Percentiles rank a stretch among this genome's conserved stretches.
Evolutionary conservation across 1,139 yeast species (phyloP).

Genomic region (Pichia sp.): DNA sequence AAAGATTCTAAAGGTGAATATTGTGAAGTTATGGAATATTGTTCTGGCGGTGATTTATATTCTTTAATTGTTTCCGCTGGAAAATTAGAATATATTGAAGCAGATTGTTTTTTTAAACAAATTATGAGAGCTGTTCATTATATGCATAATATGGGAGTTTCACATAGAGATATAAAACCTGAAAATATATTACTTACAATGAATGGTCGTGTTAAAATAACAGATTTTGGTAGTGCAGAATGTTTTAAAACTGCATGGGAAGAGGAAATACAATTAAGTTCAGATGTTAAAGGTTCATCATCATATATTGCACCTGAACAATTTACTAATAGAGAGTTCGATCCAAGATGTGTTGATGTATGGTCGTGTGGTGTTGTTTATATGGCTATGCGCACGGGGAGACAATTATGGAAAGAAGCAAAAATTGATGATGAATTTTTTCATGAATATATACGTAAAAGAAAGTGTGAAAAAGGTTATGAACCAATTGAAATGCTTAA

Average conservation of each 20-base stretch:
- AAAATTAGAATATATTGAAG: slow-evolving; percentile 76
- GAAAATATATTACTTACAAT: slow-evolving; percentile 81
- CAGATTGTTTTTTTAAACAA: slow-evolving; percentile 94
- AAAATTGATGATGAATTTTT: slow-evolving; percentile 76
- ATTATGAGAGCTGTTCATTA: slow-evolving; percentile 84
- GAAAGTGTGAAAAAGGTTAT: slow-evolving; percentile 79
- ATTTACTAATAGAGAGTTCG: slow-evolving; percentile 67
- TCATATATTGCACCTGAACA: slow-evolving; percentile 98
- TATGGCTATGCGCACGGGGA: slow-evolving; percentile 97
- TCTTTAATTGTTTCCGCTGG: slow-evolving; percentile 81
- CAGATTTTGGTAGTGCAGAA: slow-evolving; percentile 95
- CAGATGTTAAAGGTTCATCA: slow-evolving; percentile 81
- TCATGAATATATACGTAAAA: slow-evolving; percentile 60
- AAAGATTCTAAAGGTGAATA: slow-evolving; percentile 90
- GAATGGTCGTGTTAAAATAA: slow-evolving; percentile 75
- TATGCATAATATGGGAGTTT: slow-evolving; percentile 97
- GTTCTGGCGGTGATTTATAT: slow-evolving; percentile 92
- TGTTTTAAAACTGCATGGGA: slow-evolving; percentile 99
- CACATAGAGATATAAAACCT: slow-evolving; percentile 93
- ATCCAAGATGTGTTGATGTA: slow-evolving; percentile 86
- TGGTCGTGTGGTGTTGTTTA: slow-evolving; percentile 98
- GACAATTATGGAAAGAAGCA: slow-evolving; percentile 89
- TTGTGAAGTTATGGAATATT: slow-evolving; percentile 95
- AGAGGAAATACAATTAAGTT: slow-evolving; percentile 69
- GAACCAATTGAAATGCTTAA: slow-evolving; percentile 84